A percentile compares a stretch with the other conserved stretches of the same genome.
Evolutionary conservation across 2,329 filamentous ascomycete genomes (phyloP).

Genomic region (Emergomyces orientalis): DNA sequence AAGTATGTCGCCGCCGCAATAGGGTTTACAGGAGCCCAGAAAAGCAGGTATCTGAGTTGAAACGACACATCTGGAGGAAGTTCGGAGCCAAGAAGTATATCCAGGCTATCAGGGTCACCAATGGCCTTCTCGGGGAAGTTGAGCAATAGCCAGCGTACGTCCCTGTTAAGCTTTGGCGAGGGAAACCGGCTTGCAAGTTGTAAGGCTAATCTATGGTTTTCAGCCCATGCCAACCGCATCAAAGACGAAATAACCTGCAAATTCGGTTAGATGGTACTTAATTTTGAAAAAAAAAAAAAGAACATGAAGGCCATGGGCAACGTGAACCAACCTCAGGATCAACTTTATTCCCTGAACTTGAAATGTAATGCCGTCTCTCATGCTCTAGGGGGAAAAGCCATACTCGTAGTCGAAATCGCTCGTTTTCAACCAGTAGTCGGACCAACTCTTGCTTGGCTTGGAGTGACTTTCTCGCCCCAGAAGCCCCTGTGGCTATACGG

Average conservation of each 20-base stretch:
- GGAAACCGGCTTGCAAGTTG: conserved; percentile 73
- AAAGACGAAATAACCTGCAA: conserved; percentile 51
- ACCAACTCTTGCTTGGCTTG: conserved; percentile 77
- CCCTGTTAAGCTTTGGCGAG: conserved; percentile 59
- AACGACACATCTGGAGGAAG: conserved; percentile 70
- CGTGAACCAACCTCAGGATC: conserved; percentile 11
- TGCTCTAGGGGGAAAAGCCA: conserved; percentile 79
- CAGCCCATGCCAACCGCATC: conserved; percentile 74
- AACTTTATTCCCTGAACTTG: conserved; percentile 30
- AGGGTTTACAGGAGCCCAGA: conserved; percentile 87
- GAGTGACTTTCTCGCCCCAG: conserved; percentile 54
- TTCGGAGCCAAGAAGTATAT: conserved; percentile 66
- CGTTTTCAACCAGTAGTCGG: conserved; percentile 68
- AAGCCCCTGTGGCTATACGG: conserved; percentile 44
- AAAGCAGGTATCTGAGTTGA: conserved; percentile 87
- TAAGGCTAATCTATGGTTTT: conserved; percentile 77
- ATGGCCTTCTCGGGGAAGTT: conserved; percentile 78
- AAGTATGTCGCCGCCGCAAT: conserved; percentile 91
- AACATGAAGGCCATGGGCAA: not conserved
- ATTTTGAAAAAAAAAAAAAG: not conserved
- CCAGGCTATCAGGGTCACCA: conserved; percentile 69
- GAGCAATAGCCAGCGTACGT: conserved; percentile 70
- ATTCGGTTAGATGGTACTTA: conserved; percentile 13
- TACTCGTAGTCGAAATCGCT: conserved; percentile 71
- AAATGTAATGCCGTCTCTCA: conserved; percentile 45